Percentiles rank a stretch among this genome's conserved stretches.
These are phyloP conservation scores for Alternaria conjuncta DNA, from an alignment of 2,329 filamentous ascomycete species.

Conservation along the genomic window DNA sequence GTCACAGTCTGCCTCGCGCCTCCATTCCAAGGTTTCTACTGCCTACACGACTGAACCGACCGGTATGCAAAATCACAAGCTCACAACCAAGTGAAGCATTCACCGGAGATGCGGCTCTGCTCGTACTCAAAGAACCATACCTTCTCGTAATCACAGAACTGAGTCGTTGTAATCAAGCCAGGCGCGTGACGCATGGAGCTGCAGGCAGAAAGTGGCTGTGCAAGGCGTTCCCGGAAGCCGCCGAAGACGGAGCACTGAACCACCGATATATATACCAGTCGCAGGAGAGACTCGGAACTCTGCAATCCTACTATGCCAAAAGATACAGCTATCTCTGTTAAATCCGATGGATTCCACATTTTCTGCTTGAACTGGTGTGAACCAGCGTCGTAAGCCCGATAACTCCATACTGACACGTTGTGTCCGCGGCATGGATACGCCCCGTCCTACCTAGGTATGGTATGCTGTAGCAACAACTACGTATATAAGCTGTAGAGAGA, in stretches of 20 bases:
- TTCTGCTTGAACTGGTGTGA: not conserved
- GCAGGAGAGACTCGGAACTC: not conserved
- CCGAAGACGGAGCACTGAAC: not conserved
- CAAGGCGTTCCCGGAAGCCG: not conserved
- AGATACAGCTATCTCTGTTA: not conserved
- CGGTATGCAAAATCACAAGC: not conserved
- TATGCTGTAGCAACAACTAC: not conserved
- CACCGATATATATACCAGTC: not conserved
- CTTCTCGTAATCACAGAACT: not conserved
- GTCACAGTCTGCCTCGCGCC: not conserved
- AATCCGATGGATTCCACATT: not conserved
- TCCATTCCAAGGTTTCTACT: not conserved
- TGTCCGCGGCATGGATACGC: not conserved
- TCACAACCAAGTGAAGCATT: not conserved
- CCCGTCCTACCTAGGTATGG: not conserved
- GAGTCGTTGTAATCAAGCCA: not conserved
- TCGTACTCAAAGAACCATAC: not conserved
- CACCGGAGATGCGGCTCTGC: constrained; percentile 1
- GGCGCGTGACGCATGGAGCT: not conserved
- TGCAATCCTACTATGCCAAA: not conserved
- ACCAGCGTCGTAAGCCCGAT: not conserved
- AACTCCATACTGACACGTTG: not conserved
- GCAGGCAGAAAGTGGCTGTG: not conserved
- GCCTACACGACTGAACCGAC: not conserved
- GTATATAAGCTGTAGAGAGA: not conserved